Evolutionary conservation across 805 yeast genomes (phyloP).

Genomic region (Yamadazyma phyllophila): DNA sequence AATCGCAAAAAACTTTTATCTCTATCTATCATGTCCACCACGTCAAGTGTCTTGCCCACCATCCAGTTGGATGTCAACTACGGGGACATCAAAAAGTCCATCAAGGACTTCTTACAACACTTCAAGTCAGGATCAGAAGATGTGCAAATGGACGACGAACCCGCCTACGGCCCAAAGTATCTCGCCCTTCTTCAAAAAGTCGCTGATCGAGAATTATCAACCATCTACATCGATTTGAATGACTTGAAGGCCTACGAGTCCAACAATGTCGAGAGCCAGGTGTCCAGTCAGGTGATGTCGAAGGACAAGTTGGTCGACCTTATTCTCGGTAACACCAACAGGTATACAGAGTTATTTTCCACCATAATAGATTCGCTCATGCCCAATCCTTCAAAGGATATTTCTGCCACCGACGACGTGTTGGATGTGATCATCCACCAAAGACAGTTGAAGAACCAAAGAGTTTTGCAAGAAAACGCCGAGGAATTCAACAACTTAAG

Average conservation of each 20-base stretch:
- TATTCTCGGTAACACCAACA: conserved; percentile 71
- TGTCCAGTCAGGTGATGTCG: conserved; percentile 10
- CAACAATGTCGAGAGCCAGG: conserved; percentile 24
- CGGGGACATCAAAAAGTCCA: conserved; percentile 53
- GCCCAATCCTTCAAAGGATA: conserved; percentile 83
- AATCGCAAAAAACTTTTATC: background rate
- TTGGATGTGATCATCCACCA: conserved; percentile 91
- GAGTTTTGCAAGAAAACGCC: conserved; percentile 63
- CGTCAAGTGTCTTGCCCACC: conserved; percentile 50
- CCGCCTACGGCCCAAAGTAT: conserved; percentile 53
- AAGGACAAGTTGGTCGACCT: conserved; percentile 45
- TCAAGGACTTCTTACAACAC: conserved; percentile 65
- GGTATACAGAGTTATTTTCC: conserved; percentile 76
- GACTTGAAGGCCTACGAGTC: conserved; percentile 74
- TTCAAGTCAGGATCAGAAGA: conserved; percentile 45
- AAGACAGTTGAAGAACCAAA: conserved; percentile 76
- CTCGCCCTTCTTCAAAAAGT: conserved; percentile 69
- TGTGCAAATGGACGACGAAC: conserved; percentile 12
- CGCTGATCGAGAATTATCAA: conserved; percentile 76
- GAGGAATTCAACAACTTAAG: conserved; percentile 54
- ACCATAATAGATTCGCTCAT: conserved; percentile 72
- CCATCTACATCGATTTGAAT: conserved; percentile 75
- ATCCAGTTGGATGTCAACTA: conserved; percentile 74
- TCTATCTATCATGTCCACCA: conserved; percentile 18
- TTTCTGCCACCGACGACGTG: conserved; percentile 82